Evolutionary conservation across 768 basidiomycete genomes (phyloP), one percentile per base, ranked within the genome.

Genomic region (Sarcodon aspratus): DNA sequence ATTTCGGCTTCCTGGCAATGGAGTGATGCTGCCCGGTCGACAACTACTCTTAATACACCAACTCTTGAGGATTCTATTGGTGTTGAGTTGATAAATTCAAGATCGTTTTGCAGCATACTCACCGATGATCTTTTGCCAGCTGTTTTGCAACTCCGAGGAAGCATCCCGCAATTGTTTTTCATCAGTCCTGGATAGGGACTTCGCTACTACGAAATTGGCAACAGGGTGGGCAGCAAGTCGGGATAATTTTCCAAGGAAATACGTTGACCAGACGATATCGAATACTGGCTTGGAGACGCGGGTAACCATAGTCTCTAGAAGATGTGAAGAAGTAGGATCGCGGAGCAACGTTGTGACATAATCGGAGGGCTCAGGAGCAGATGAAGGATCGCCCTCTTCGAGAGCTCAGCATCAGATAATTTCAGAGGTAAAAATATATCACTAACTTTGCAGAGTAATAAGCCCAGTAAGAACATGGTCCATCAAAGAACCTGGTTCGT

Each of bases 141-240:
- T 42, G 15, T 8, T 69, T 43, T 68, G 63, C 33, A 93, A 67
- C 57, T 92, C 88, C n/a, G 63, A 56, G 42, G 81, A 72, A 12
- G 78, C 70, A 6, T 66, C 69, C 1, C 62, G 61, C 33, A 97
- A 60, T 52, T 85, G 78, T 4, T 66, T 64, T 13, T 64, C 68
- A n/a, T 74, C 68, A 10, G 81, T 61, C 43, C 88, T 71, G 45
- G 78, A 78, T 27, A 94, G 54, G 0, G 83, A 86, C 61, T 80
- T 84, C 0, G 93, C 85, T 5, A 93, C 71, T 17, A 97, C 93
- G 57, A 92, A 99, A 60, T 98, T 99, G 10, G 89, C 92, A 2
- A 94, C 86, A 3, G 94, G 91, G 63, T 99, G 95, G 15, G 74
- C 69, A 13, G 85, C 81, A 31, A 96, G 69, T 49, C 83, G 76